Base-by-base conservation (phyloP, 345 rosid genomes). In the Hevea brasiliensis region DNA sequence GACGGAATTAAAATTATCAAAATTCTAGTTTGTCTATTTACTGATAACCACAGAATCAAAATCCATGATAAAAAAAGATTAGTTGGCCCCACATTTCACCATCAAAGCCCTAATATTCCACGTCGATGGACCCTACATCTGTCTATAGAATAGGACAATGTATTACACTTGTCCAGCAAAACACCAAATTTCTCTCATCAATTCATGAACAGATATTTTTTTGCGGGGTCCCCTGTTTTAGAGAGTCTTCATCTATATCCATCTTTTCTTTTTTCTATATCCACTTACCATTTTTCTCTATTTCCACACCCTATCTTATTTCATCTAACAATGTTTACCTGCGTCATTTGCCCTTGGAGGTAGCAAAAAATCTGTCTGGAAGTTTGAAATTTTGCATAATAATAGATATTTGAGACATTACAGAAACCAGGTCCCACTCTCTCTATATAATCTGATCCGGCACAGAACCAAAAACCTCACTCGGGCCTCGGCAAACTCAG, bases 191-290 rank as follows among this genome's bases (percentile, higher is more conserved):
- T 18, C 21, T 24, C 70, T 14, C 24, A 14, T 18, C 65, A 40
- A 24, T 21, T 65, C 69, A 61, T 32, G n/a, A 47, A 15, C 13
- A 48, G 80, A 75, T 79, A 79, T 81, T 79, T 61, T 48, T 63
- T 67, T 42, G 72, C 67, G 86, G 81, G 84, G 37, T 1, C 37
- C 8, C 86, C 85, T 79, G 23, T 15, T 42, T 77, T 78, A 66
- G 82, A 9, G 55, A 72, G 73, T 84, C 86, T 61, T 81, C 87
- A 72, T 82, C 85, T 89, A 87, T 86, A 87, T 89, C 91, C 82
- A 44, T 41, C 75, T 71, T 53, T 73, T 53, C 37, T 50, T 8
- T 68, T 35, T n/a, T n/a, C n/a, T 17, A 15, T 35, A 7, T 75
- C 82, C 82, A 75, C 80, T 64, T 53, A 12, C 53, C 23, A 35